Evolutionary conservation across 331 rosid genomes (phyloP), one percentile per base, ranked within the genome.

Genomic region (Saraca asoca): DNA sequence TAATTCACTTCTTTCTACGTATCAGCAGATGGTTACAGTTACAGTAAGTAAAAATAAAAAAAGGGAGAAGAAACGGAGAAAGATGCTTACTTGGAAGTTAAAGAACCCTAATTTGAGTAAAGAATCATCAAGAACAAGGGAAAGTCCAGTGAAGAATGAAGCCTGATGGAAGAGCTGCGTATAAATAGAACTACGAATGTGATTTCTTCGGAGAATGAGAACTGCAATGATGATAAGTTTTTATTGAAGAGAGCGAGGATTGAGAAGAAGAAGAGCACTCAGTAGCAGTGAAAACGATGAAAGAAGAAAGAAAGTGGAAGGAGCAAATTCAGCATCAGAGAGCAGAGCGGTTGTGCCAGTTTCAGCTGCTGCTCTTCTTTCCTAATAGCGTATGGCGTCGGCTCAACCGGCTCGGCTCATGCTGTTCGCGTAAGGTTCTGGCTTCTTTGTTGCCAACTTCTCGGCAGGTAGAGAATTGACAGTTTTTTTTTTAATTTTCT

Each of bases 211-310:
- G 66, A 43, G 49, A 43, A 43, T 0, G 14, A 12, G 6, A 20
- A 34, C 45, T 48, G 31, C 31, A 1, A 3, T 24, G 31, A 24
- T 24, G 31, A 24, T 24, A 24, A 24, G n/a, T n/a, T n/a, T n/a
- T 24, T 24, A 24, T 1, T 24, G 31, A n/a, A 16, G 33, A 54
- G 14, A 31, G n/a, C 12, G 45, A 48, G 38, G 51, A 50, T 37
- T 0, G 41, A 37, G 43, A 39, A 39, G 43, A 39, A 39, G 43
- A 39, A 5, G 10, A 24, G 31, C 31, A 24, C 3, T 24, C 31
- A 72, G 46, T 63, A 66, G 84, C 41, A 66, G 81, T 79, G 75
- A 60, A 80, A 72, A 57, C 72, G 58, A 78, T 70, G 74, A 58
- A 68, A 67, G 42, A 7, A 16, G 51, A 24, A 24, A 24, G 31